Base-by-base conservation (phyloP, 306 rosid species). In the Prunus campanulata region DNA sequence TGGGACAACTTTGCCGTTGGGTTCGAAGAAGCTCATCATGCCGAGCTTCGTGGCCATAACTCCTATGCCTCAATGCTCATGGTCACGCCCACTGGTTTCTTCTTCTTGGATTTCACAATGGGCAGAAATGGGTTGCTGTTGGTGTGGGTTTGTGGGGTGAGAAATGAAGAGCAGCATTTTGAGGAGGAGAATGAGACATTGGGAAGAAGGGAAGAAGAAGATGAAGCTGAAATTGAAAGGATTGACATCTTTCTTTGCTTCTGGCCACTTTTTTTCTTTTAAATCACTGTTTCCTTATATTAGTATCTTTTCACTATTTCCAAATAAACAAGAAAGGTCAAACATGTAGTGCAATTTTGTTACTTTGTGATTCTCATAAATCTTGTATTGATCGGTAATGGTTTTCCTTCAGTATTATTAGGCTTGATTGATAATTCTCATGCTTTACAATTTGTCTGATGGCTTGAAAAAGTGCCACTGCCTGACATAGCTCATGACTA, bases 11-110 rank as follows among this genome's bases (percentile, higher is more conserved):
- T 78, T 83, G 2, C 98, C 98, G 47, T 61, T 25, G 0, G 86
- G 65, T 72, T 95, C 83, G 78, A 95, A 95, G 81, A 62, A 92
- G 80, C 88, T 89, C 97, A 95, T 95, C 98, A 95, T 95, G 22
- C 98, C 98, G 25, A 95, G 85, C 77, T 95, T 95, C 62, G 98
- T 92, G 20, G 79, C 98, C 98, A 95, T 90, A 3, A 95, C 91
- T 39, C 98, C 98, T 24, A 95, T 54, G 5, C 98, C n/a, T 95
- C 98, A 85, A 89, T 25, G 78, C 96, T 90, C 95, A 71, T 76
- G 8, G 82, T 84, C 12, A 66, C 76, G 0, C 85, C 80, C 54
- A 70, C 60, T 63, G 39, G 66, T 48, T 15, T 56, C 15, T 69
- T 74, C 59, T 19, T 49, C 12, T 65, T 27, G 16, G 39, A 8